phyloP scores from a whole-genome alignment of 257 asterid genomes.

The Solanum pimpinellifolium region DNA sequence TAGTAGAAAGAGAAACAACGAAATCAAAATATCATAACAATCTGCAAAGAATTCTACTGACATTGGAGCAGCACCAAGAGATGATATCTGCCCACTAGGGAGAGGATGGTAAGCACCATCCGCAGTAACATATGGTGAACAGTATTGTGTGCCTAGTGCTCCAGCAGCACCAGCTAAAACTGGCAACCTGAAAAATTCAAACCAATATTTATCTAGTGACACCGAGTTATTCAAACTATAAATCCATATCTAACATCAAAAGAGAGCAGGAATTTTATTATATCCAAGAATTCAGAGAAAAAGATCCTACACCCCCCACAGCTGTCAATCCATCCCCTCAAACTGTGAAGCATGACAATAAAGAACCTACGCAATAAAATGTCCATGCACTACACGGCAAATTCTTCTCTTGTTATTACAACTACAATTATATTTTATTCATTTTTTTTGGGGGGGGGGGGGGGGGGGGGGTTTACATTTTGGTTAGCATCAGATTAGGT shows the following conservation, averaged over 20 bases:
- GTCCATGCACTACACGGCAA: neutral
- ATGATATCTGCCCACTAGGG: conserved; percentile 52
- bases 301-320: neutral
- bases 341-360: neutral
- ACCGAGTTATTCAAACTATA: neutral
- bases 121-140: conserved; percentile 67
- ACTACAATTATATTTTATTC: too few relatives aligned
- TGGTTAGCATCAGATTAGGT: neutral
- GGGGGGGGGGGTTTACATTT: neutral
- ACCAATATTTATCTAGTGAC: neutral
- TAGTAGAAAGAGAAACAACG: neutral
- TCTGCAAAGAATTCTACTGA: conserved; percentile 8
- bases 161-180: conserved; percentile 95
- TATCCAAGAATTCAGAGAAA: neutral
- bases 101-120: conserved; percentile 72
- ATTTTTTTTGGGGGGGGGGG: neutral
- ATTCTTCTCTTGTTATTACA: neutral
- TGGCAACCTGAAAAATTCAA: conserved; percentile 53
- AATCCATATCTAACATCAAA: neutral
- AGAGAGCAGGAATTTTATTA: neutral
- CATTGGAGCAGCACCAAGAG: conserved; percentile 48
- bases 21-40: neutral
- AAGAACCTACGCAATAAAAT: neutral
- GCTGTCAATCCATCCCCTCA: neutral
- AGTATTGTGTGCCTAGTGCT: conserved; percentile 69